Conservation (phyloP, 1,139 yeast genomes). For the Pichia sp. region DNA sequence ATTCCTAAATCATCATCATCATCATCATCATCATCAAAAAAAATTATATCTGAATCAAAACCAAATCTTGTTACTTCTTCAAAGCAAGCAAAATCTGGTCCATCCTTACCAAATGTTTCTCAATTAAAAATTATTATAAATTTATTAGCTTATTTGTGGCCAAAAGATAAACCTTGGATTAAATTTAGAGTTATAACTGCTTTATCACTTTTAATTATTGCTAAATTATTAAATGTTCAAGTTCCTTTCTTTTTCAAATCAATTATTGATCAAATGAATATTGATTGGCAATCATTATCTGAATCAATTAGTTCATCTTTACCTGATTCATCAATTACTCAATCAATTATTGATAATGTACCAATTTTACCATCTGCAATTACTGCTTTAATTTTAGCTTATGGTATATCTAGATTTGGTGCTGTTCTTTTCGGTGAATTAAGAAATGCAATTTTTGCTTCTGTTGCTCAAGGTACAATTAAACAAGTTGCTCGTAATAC, state of each 20-base stretch:
- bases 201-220: slow-evolving; percentile 60
- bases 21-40: too few relatives aligned
- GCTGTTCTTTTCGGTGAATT: slow-evolving; percentile 91
- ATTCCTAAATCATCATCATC: too few relatives aligned
- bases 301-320: slow-evolving; percentile 32
- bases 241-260: slow-evolving; percentile 92
- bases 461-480: slow-evolving; percentile 93
- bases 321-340: slow-evolving; percentile 10
- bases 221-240: slow-evolving; percentile 85
- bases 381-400: slow-evolving; percentile 74
- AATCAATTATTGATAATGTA: slow-evolving; percentile 11
- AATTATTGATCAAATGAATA: slow-evolving; percentile 87
- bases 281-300: slow-evolving; percentile 68
- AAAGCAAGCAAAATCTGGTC: slow-evolving; percentile 13
- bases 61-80: slow-evolving; percentile 17
- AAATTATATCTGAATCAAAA: too few relatives aligned
- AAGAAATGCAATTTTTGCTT: slow-evolving; percentile 90
- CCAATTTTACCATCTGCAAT: slow-evolving; percentile 49
- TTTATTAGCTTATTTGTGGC: slow-evolving; percentile 82
- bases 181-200: slow-evolving; percentile 75
- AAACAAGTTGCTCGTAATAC: slow-evolving; percentile 86
- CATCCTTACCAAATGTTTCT: slow-evolving; percentile 30
- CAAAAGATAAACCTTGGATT: slow-evolving; percentile 64
- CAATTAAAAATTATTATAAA: slow-evolving; percentile 58
- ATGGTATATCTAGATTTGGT: slow-evolving; percentile 93